Evolutionary conservation across 2,329 filamentous ascomycete species (phyloP).

Genomic region (Verticillium longisporum): DNA sequence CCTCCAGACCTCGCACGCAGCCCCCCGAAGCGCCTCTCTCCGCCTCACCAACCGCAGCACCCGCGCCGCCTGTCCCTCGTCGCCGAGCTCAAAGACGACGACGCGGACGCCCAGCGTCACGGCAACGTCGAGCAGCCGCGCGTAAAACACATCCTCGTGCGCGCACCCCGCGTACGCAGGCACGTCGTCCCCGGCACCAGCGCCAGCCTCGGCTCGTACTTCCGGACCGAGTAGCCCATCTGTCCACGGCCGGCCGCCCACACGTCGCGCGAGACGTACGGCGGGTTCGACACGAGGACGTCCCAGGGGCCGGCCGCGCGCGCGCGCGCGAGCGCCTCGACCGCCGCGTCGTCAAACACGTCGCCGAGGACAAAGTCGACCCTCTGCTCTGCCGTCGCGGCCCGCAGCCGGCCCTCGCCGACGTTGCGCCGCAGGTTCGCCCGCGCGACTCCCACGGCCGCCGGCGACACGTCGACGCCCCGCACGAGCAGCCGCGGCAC

Average conservation of each 20-base stretch:
- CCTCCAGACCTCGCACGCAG: constrained; percentile 61
- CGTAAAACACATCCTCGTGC: constrained; percentile 58
- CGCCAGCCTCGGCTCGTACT: constrained; percentile 74
- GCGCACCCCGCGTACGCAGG: constrained; percentile 22
- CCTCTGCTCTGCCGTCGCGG: constrained; percentile 11
- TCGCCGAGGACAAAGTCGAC: constrained; percentile 41
- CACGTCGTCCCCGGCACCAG: constrained; percentile 50
- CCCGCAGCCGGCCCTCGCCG: constrained; percentile 14
- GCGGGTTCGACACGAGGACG: constrained; percentile 80
- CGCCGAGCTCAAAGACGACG: constrained; percentile 66
- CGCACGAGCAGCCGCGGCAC: constrained; percentile 40
- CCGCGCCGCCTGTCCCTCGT: constrained; percentile 58
- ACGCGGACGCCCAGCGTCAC: constrained; percentile 40
- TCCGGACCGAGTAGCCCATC: constrained; percentile 67
- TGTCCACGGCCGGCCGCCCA: constrained; percentile 31
- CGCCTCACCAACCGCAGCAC: constrained; percentile 45
- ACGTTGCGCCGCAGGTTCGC: constrained; percentile 54
- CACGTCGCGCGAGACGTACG: constrained; percentile 66
- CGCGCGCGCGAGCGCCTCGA: constrained; percentile 15
- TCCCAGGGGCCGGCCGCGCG: constrained; percentile 34
- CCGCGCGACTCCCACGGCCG: constrained; percentile 58
- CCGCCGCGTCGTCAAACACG: constrained; percentile 37
- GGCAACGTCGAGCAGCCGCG: constrained; percentile 52
- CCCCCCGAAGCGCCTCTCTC: constrained; percentile 18
- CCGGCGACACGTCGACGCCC: constrained; percentile 67